phyloP scores from a whole-genome alignment of 139 green algal genomes.

The Pseudopediastrum boryanum region DNA sequence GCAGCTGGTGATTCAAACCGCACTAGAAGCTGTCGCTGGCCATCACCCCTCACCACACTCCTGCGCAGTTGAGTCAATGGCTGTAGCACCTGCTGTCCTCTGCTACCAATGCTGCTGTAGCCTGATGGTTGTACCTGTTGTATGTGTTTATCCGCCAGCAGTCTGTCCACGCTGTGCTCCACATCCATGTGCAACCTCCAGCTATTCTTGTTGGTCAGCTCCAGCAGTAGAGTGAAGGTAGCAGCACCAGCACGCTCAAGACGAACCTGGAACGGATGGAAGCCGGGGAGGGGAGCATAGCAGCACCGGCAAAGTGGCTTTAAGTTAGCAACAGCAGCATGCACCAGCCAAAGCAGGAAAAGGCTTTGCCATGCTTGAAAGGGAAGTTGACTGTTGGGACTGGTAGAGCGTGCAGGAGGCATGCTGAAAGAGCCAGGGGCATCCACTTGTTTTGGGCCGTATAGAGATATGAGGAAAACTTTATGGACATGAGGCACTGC shows the following conservation, averaged over 20 bases:
- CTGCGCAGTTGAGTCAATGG: neutral
- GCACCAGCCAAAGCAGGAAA: no score
- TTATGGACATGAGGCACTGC: no score
- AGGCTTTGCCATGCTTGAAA: no score
- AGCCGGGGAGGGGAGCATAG: no score
- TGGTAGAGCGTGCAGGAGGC: no score
- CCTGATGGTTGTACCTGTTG: neutral
- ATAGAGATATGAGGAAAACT: no score
- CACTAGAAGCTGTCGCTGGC: neutral
- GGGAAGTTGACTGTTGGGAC: no score
- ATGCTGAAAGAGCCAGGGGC: no score
- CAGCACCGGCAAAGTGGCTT: no score
- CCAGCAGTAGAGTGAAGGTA: neutral
- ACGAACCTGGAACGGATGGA: neutral
- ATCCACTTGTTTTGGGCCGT: no score
- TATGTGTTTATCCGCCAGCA: neutral
- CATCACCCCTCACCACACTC: neutral
- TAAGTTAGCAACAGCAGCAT: no score
- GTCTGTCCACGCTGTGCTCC: neutral
- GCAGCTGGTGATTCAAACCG: neutral
- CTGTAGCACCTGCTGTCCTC: neutral
- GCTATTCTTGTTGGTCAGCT: neutral
- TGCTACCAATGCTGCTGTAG: neutral
- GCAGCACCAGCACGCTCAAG: constrained; percentile 18
- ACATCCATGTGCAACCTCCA: constrained; percentile 18